Conservation (phyloP, 768 basidiomycete genomes). For the Hebeloma cylindrosporum region DNA sequence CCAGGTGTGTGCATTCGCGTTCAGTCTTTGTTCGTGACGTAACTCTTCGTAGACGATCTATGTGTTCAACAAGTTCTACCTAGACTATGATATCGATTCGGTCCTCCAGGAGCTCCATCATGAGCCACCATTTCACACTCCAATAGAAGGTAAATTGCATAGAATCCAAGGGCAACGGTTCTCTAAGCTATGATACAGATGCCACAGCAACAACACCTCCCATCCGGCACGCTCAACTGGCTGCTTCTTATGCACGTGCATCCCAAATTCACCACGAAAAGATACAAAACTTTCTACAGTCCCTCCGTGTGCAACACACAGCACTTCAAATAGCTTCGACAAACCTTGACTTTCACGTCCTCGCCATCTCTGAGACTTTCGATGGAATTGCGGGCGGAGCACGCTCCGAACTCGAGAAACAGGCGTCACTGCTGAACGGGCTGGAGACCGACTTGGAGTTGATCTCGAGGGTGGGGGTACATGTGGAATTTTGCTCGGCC, state of each 20-base stretch:
- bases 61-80: slow-evolving; percentile 81
- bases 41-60: slow-evolving; percentile 56
- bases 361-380: slow-evolving; percentile 70
- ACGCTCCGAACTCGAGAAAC: slow-evolving; percentile 68
- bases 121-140: slow-evolving; percentile 63
- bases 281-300: slow-evolving; percentile 48
- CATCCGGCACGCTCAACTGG: slow-evolving; percentile 64
- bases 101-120: slow-evolving; percentile 64
- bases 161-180: neutral
- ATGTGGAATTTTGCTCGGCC: slow-evolving; percentile 73
- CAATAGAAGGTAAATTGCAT: slow-evolving; percentile 59
- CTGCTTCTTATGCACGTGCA: slow-evolving; percentile 62
- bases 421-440: slow-evolving; percentile 59
- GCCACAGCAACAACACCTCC: slow-evolving; percentile 68
- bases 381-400: slow-evolving; percentile 55
- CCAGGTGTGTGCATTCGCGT: slow-evolving; percentile 49
- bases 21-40: neutral
- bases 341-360: slow-evolving; percentile 69
- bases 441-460: slow-evolving; percentile 73
- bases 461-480: slow-evolving; percentile 63
- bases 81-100: slow-evolving; percentile 67
- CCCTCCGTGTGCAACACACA: slow-evolving; percentile 65
- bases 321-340: slow-evolving; percentile 72
- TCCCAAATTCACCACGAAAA: slow-evolving; percentile 66
- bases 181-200: slow-evolving; percentile 39